A percentile compares a stretch with the other conserved stretches of the same genome.
These are phyloP conservation scores for Ceratocystis eucalypticola DNA, from an alignment of 2,329 filamentous ascomycete species.

Conservation along the genomic window DNA sequence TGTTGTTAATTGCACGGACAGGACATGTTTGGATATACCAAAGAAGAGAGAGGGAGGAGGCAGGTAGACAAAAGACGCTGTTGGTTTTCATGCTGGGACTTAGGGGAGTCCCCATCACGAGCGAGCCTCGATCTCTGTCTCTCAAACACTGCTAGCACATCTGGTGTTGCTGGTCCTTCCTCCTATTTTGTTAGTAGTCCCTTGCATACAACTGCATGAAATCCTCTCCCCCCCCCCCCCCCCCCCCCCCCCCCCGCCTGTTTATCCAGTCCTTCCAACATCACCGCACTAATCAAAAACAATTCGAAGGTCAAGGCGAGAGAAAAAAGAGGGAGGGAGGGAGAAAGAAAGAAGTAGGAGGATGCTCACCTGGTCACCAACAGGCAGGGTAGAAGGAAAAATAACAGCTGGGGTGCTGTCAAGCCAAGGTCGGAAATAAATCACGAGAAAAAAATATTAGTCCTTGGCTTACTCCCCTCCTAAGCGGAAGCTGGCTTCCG, in stretches of 20 bases:
- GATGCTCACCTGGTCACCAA: not conserved
- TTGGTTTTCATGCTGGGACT: not conserved
- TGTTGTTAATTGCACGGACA: not conserved
- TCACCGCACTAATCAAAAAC: not conserved
- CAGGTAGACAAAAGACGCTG: too few species aligned
- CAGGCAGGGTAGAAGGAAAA: not conserved
- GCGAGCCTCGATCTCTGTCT: not conserved
- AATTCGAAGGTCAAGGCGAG: not conserved
- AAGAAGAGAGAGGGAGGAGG: not conserved
- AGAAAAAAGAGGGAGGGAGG: not conserved
- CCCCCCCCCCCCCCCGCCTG: not conserved
- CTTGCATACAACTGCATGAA: slow-evolving; percentile 1
- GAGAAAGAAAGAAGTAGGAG: not conserved
- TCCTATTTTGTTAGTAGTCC: not conserved
- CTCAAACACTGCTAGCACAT: not conserved
- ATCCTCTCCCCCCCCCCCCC: not conserved
- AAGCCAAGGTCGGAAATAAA: slow-evolving; percentile 4
- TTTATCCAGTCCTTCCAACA: slow-evolving; percentile 8
- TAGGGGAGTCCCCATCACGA: not conserved
- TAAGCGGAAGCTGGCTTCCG: not conserved
- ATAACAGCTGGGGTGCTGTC: not conserved
- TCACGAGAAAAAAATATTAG: not conserved
- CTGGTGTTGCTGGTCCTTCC: not conserved
- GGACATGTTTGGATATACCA: not conserved
- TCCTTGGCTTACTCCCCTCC: not conserved